phyloP scores from a whole-genome alignment of 2,329 filamentous ascomycete species.

The Cytospora paraplurivora region DNA sequence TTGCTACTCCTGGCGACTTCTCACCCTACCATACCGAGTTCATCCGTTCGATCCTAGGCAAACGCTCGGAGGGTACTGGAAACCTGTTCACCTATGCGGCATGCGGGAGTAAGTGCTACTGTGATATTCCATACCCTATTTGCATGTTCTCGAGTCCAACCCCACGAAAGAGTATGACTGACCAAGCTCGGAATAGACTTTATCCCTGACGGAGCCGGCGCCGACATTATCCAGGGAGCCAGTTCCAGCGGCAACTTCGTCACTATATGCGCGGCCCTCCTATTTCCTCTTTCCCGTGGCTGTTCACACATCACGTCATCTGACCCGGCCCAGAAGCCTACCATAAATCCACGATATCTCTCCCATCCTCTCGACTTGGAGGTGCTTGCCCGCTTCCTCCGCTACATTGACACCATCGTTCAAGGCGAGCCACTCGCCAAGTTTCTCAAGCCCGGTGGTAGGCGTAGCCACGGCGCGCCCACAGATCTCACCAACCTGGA shows the following conservation, averaged over 20 bases:
- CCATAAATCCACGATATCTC: slow-evolving; percentile 58
- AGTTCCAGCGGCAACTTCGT: slow-evolving; percentile 48
- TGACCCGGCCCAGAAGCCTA: slow-evolving; percentile 44
- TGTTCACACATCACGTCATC: slow-evolving; percentile 55
- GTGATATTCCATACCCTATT: too few species aligned
- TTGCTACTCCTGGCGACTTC: neutral
- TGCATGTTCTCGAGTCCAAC: too few species aligned
- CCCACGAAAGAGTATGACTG: too few species aligned
- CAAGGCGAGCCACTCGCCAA: slow-evolving; percentile 5
- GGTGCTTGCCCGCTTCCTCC: slow-evolving; percentile 45
- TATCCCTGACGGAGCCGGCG: too few species aligned
- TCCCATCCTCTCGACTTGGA: slow-evolving; percentile 57
- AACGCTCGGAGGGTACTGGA: slow-evolving; percentile 21
- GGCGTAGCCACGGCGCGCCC: neutral
- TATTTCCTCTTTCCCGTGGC: slow-evolving; percentile 61
- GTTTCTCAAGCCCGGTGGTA: slow-evolving; percentile 4
- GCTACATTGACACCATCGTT: slow-evolving; percentile 39
- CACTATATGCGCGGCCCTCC: slow-evolving; percentile 56
- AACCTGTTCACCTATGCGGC: slow-evolving; percentile 27
- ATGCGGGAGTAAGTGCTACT: too few species aligned
- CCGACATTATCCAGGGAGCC: slow-evolving; percentile 20
- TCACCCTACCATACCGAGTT: slow-evolving; percentile 1
- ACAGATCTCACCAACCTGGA: neutral
- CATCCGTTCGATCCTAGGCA: neutral
- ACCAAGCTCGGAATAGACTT: too few species aligned